Percentiles rank a stretch among this genome's conserved stretches.
These are phyloP conservation scores for Dendrocalamus latiflorus DNA, from an alignment of 202 grass and related monocot species.

Conservation along the genomic window DNA sequence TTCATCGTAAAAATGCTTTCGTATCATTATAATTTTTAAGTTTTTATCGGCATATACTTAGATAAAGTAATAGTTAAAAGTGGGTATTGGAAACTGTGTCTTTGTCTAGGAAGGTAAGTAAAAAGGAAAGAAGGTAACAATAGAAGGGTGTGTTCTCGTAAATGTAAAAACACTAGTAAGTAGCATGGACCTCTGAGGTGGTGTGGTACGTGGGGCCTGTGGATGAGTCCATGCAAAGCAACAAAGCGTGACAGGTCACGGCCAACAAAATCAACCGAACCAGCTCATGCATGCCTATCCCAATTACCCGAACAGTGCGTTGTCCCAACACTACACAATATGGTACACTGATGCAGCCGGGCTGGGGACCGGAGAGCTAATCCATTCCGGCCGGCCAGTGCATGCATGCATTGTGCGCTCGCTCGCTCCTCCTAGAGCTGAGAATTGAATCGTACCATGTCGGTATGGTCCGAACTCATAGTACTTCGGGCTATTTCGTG, in stretches of 20 bases:
- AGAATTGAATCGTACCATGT: rapidly evolving
- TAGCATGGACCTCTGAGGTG: neutral
- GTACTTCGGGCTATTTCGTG: rapidly evolving
- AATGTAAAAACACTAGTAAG: neutral
- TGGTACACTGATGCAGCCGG: neutral
- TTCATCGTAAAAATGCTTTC: no score
- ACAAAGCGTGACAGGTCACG: conserved; percentile 31
- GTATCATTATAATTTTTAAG: no score
- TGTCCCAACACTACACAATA: neutral
- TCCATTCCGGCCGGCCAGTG: neutral
- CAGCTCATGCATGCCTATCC: conserved; percentile 7
- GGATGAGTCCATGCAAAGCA: conserved; percentile 32
- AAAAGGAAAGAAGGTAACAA: no score
- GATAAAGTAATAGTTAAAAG: no score
- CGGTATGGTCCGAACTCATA: no score
- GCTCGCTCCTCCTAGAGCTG: no score
- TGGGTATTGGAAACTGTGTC: no score
- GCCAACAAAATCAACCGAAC: conserved; percentile 19
- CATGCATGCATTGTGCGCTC: neutral
- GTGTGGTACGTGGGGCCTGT: neutral
- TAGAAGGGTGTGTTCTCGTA: no score
- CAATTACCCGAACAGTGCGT: neutral
- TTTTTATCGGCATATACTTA: no score
- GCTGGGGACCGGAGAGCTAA: neutral
- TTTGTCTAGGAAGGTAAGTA: no score